A percentile compares a stretch with the other conserved stretches of the same genome.
These are phyloP conservation scores for Protea cynaroides DNA, from an alignment of 164 flowering plant genomes.

Conservation along the genomic window DNA sequence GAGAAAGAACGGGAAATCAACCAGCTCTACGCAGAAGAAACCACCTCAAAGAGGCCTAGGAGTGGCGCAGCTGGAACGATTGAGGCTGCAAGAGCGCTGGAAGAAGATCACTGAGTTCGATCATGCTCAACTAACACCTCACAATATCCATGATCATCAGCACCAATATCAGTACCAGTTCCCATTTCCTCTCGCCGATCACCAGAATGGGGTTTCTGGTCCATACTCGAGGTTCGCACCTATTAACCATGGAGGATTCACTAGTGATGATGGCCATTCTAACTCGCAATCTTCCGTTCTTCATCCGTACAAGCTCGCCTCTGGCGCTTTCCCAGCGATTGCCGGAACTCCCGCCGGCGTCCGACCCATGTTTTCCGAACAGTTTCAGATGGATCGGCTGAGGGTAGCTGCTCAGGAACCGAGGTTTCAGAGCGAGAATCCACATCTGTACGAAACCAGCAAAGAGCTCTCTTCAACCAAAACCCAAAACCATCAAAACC, in stretches of 20 bases:
- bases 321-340: background rate
- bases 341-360: background rate
- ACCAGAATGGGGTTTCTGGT: background rate
- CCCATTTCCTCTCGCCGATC: slow-evolving; percentile 8
- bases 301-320: slow-evolving; percentile 1
- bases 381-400: background rate
- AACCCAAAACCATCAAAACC: too few species aligned
- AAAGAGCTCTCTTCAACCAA: slow-evolving; percentile 29
- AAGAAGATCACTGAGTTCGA: slow-evolving; percentile 25
- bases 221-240: background rate
- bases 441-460: slow-evolving; percentile 1
- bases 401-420: slow-evolving; percentile 1
- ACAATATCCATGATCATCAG: background rate
- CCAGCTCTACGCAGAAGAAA: slow-evolving; percentile 20
- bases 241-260: background rate
- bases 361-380: background rate
- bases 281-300: background rate
- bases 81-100: slow-evolving; percentile 39
- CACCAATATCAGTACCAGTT: background rate
- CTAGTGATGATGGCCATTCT: background rate
- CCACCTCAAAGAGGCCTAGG: slow-evolving; percentile 63
- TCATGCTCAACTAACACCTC: background rate
- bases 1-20: slow-evolving; percentile 11
- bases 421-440: slow-evolving; percentile 5
- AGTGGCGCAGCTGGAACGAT: slow-evolving; percentile 57